Evolutionary conservation across 1,139 yeast species (phyloP), one percentile per base, ranked within the genome.

Genomic region (Pichia terricola): DNA sequence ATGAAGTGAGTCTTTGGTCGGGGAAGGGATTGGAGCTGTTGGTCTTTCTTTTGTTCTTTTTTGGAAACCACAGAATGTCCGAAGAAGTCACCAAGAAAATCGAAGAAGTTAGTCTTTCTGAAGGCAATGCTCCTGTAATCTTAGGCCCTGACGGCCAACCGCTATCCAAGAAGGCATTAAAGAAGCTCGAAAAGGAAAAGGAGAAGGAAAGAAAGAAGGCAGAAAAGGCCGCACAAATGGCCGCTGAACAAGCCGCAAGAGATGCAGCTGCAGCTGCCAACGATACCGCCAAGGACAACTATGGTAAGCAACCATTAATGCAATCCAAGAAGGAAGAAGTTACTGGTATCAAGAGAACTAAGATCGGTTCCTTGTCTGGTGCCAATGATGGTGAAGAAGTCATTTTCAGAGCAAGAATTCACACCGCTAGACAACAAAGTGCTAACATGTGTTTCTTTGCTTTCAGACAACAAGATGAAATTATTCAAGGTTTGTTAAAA

Each of bases 171-270:
- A 91, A 88, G 64, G 98, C 96, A 2, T 72, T 91, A 58, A 91
- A 91, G 74, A 91, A 91, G 70, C 76, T 91, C 51, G 94, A 86
- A 63, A 91, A 91, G 64, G 96, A 89, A 65, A 77, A 78, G 59
- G 96, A 87, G 66, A 91, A 91, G 72, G 95, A 85, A 53, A 80
- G 76, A 58, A 88, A 88, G 75, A 89, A 89, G 70, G 94, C 89
- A 36, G 96, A 87, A 65, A 82, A 84, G 60, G 96, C 91, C 48
- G 94, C 83, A 38, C 88, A 86, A 65, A 69, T 85, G 51, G 95
- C 94, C 40, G 78, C 80, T 55, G 95, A 86, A 64, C 80, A 80
- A 66, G 89, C 88, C 44, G 96, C 85, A 53, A 81, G 79, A 59
- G 87, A 76, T 47, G 87, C 87, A 33, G 75, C 75, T 50, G 94